Percentiles rank a stretch among this genome's conserved stretches.
Evolutionary conservation across 352 stramenopile genomes (phyloP).

Genomic region (Phytophthora fragariae): DNA sequence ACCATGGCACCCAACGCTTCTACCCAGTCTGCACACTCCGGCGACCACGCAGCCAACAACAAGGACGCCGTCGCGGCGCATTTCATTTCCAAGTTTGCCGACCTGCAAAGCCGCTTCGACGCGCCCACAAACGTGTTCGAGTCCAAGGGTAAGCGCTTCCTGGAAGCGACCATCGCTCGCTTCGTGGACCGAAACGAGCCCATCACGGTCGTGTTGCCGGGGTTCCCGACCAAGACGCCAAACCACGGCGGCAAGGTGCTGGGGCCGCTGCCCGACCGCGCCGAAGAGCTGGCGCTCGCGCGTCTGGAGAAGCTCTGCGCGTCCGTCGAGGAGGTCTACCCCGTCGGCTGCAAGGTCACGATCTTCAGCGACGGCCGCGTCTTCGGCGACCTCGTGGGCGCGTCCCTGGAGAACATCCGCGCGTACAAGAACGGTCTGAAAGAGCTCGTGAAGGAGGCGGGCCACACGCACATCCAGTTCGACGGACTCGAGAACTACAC

Average conservation of each 20-base stretch:
- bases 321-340: conserved; percentile 30
- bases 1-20: conserved; percentile 16
- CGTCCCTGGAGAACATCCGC: conserved; percentile 20
- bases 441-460: conserved; percentile 24
- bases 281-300: conserved; percentile 24
- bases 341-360: conserved; percentile 26
- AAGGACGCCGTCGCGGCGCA: conserved; percentile 17
- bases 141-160: conserved; percentile 15
- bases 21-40: conserved; percentile 5
- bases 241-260: conserved; percentile 29
- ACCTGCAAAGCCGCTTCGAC: conserved; percentile 29
- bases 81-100: conserved; percentile 22
- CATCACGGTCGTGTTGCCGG: conserved; percentile 12
- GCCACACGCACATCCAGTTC: conserved; percentile 34
- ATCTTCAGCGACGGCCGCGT: conserved; percentile 33
- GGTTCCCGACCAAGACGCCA: conserved; percentile 23
- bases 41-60: background rate
- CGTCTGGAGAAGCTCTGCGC: conserved; percentile 27
- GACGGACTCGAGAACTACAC: conserved; percentile 33
- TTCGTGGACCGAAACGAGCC: conserved; percentile 21
- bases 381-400: conserved; percentile 26
- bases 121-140: conserved; percentile 16
- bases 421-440: conserved; percentile 30
- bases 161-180: conserved; percentile 16
- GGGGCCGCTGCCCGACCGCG: conserved; percentile 23